Percentiles rank a stretch among this genome's conserved stretches.
Conservation (phyloP, 1,284 basidiomycete genomes). For the Rhodotorula sp. region DNA sequence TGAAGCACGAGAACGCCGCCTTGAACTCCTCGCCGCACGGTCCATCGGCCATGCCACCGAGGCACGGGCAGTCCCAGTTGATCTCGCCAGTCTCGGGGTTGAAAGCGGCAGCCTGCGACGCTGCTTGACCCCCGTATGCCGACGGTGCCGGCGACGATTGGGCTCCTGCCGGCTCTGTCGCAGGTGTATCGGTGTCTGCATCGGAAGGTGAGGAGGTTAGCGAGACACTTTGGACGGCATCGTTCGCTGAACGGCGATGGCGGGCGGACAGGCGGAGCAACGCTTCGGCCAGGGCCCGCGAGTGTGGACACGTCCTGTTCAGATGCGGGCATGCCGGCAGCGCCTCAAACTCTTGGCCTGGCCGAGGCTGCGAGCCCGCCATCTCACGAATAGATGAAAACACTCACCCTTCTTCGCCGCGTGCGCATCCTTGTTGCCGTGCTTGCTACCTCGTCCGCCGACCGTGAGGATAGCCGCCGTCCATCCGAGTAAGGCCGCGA, state of each 20-base stretch:
- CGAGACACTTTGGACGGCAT: neutral
- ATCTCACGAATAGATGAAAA: too few species aligned
- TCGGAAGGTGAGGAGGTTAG: neutral
- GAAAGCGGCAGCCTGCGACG: conserved; percentile 53
- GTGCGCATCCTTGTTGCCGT: conserved; percentile 7
- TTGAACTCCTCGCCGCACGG: conserved; percentile 93
- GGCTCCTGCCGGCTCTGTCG: conserved; percentile 2
- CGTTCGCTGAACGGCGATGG: too few species aligned
- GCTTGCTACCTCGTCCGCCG: conserved; percentile 7
- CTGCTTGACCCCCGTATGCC: neutral
- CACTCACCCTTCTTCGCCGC: conserved; percentile 5
- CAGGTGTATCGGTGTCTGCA: neutral
- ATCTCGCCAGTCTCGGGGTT: conserved; percentile 96
- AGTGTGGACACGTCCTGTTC: too few species aligned
- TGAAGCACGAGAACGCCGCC: conserved; percentile 95
- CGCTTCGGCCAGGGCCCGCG: too few species aligned
- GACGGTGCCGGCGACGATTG: neutral
- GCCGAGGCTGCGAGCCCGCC: neutral
- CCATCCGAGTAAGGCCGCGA: conserved; percentile 31
- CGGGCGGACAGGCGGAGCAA: too few species aligned
- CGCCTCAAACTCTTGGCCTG: neutral
- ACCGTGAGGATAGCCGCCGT: conserved; percentile 25
- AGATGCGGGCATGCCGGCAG: neutral
- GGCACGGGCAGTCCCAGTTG: conserved; percentile 97
- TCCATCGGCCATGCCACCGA: conserved; percentile 97